Evolutionary conservation across 805 yeast species (phyloP).

Genomic region (Wickerhamia fluorescens): DNA sequence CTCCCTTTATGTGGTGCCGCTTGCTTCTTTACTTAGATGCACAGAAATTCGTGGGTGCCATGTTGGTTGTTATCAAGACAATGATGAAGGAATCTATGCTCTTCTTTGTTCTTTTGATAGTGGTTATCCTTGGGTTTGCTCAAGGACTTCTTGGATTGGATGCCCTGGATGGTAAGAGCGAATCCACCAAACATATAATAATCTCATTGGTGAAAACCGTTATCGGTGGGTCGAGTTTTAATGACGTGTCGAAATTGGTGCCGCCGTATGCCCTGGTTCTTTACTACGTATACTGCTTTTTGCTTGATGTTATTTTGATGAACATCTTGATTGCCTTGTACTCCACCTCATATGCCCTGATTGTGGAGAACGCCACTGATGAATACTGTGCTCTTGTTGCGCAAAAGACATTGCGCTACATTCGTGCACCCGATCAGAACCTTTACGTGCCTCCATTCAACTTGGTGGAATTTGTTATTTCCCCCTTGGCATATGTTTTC

Average conservation of each 20-base stretch:
- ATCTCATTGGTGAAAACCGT: conserved; percentile 64
- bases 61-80: conserved; percentile 76
- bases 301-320: conserved; percentile 67
- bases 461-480: conserved; percentile 48
- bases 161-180: conserved; percentile 78
- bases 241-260: conserved; percentile 62
- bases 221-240: conserved; percentile 68
- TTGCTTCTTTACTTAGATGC: conserved; percentile 72
- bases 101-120: conserved; percentile 65
- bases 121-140: conserved; percentile 71
- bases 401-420: conserved; percentile 73
- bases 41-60: conserved; percentile 75
- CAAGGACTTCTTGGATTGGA: conserved; percentile 87
- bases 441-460: conserved; percentile 84
- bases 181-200: conserved; percentile 60
- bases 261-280: conserved; percentile 81
- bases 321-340: conserved; percentile 81
- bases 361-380: conserved; percentile 75
- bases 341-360: conserved; percentile 75
- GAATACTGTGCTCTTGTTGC: conserved; percentile 83
- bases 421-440: conserved; percentile 83
- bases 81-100: conserved; percentile 85
- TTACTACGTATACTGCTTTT: conserved; percentile 71
- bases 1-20: conserved; percentile 85
- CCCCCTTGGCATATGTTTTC: conserved; percentile 28